These are phyloP conservation scores for Candida methanosorbosa DNA, from an alignment of 805 yeast genomes.

Conservation along the genomic window DNA sequence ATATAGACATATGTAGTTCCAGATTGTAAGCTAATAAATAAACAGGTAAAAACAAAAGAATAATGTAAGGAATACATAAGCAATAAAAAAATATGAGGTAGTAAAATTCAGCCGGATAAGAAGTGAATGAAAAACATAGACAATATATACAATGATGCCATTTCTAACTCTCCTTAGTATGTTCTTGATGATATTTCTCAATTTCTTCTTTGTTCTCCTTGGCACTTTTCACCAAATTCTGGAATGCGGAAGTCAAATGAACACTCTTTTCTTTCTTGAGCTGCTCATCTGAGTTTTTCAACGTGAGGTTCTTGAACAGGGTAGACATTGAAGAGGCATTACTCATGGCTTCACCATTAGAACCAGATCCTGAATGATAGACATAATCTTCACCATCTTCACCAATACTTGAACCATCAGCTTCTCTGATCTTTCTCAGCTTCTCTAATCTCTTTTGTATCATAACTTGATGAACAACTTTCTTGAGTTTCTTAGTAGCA, in stretches of 20 bases:
- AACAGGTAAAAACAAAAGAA: no score
- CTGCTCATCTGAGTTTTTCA: conserved; percentile 33
- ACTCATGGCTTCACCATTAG: not conserved
- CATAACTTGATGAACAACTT: conserved; percentile 73
- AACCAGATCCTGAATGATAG: not conserved
- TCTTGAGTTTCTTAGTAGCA: conserved; percentile 69
- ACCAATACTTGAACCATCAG: conserved; percentile 26
- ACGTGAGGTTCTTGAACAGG: conserved; percentile 84
- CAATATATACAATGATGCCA: no score
- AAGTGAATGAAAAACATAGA: no score
- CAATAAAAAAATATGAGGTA: no score
- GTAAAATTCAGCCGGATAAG: no score
- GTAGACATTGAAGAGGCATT: conserved; percentile 23
- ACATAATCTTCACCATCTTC: conserved; percentile 41
- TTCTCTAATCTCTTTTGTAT: conserved; percentile 66
- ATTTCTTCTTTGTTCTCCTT: conserved; percentile 10
- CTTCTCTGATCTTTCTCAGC: conserved; percentile 48
- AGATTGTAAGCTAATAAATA: no score
- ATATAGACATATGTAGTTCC: no score
- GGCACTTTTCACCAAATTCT: conserved; percentile 8
- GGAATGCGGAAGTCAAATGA: conserved; percentile 7
- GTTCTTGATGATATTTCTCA: not conserved
- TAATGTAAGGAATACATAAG: no score
- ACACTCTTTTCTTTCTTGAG: conserved; percentile 2
- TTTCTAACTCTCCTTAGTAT: no score